Evolutionary conservation across 2,329 filamentous ascomycete species (phyloP), one percentile per base, ranked within the genome.

Genomic region (Colletotrichum scovillei): DNA sequence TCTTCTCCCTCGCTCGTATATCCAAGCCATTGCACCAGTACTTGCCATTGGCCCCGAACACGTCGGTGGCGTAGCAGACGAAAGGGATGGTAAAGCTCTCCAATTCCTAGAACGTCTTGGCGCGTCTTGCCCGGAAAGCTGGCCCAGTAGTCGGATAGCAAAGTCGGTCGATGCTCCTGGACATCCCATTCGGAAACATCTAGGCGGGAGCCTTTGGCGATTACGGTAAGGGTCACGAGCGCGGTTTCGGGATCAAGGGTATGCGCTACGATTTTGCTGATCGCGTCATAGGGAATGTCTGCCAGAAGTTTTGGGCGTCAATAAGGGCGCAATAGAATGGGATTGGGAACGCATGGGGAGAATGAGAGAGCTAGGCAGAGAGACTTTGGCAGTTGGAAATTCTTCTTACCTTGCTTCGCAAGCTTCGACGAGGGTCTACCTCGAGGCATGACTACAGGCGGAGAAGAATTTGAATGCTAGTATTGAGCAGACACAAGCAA

Each of bases 1-100:
- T 73, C 67, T 46, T 73, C 67, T 8, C 67, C 56, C 22, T 65
- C 70, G 28, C n/a, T 6, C 3, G 70, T 65, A 49, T 73, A 73
- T 30, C 70, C 70, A 6, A 73, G 56, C 70, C 70, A 73, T 26
- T 73, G 70, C 1, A 73, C 70, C 1, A 70, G 70, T 2, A 70
- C 70, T 35, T 73, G 70, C 70, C 70, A 73, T 49, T 73, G 70
- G 3, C 70, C 70, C 7, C 70, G 70, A n/a, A 70, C 70, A 22
- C 59, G 67, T 57, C 70, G 67, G 8, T 73, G 70, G 12, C 68
- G 62, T 14, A 73, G 16, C 16, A 70, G 42, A 24, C 67, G 57
- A 56, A 55, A 73, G n/a, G 70, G 70, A 12, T 73, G 67, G 46
- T 73, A 73, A 16, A 73, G 60, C 60, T 73, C 70, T 19, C 67